Conservation (phyloP, 805 yeast genomes). For the Saturnispora silvae region DNA sequence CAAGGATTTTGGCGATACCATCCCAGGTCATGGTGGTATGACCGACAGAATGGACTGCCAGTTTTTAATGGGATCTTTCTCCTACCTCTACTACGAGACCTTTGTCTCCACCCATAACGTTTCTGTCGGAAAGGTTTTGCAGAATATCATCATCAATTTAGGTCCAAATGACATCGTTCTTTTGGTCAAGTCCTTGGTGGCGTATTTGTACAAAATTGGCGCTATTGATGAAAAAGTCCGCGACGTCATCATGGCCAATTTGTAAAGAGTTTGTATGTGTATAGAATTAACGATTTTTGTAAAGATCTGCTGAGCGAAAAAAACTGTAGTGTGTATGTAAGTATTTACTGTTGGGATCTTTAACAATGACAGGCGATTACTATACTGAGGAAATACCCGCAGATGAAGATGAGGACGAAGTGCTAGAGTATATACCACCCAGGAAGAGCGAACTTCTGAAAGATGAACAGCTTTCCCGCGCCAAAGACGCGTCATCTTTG, state of each 20-base stretch:
- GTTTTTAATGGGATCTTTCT: slow-evolving; percentile 93
- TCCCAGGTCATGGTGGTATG: slow-evolving; percentile 98
- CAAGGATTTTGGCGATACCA: slow-evolving; percentile 95
- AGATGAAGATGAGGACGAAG: slow-evolving; percentile 14
- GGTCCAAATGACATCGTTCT: slow-evolving; percentile 53
- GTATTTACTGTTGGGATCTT: too few relatives aligned
- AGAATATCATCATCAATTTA: slow-evolving; percentile 63
- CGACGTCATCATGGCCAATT: slow-evolving; percentile 2
- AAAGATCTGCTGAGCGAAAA: too few relatives aligned
- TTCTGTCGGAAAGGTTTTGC: slow-evolving; percentile 66
- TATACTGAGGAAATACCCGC: slow-evolving; percentile 20
- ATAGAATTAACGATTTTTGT: too few relatives aligned
- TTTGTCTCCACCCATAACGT: slow-evolving; percentile 67
- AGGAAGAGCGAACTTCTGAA: slow-evolving; percentile 6
- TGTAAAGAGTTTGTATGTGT: slow-evolving; percentile 9
- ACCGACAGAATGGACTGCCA: slow-evolving; percentile 98
- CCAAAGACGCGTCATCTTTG: slow-evolving; percentile 4
- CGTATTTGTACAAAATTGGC: slow-evolving; percentile 39
- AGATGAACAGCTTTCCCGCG: too few relatives aligned
- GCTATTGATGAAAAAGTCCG: slow-evolving; percentile 28
- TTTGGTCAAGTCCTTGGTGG: slow-evolving; percentile 48
- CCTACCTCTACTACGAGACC: slow-evolving; percentile 86
- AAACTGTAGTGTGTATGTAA: too few relatives aligned
- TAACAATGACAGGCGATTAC: too few relatives aligned
- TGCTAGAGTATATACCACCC: slow-evolving; percentile 15